Conservation (phyloP, 129 eudicot species). For the carrot (Daucus carota) region DNA sequence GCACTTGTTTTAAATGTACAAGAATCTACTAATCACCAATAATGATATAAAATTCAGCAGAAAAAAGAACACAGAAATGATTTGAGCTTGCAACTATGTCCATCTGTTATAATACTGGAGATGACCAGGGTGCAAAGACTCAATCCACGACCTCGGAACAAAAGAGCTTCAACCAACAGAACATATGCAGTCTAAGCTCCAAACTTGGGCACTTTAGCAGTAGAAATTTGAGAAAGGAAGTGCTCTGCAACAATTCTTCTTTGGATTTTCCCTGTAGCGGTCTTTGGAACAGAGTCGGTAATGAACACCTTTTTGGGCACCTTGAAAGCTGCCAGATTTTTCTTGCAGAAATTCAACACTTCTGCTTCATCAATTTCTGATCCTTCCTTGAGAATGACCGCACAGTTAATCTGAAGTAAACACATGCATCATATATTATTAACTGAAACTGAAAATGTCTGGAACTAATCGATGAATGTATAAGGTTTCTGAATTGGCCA, state of each 20-base stretch:
- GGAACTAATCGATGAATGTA: not conserved
- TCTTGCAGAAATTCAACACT: conserved; percentile 69
- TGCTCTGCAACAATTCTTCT: conserved; percentile 85
- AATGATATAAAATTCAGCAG: not conserved
- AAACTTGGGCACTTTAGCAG: conserved; percentile 89
- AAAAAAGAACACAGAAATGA: not conserved
- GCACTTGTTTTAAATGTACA: not conserved
- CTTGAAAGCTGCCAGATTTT: conserved; percentile 88
- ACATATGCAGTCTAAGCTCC: conserved; percentile 54
- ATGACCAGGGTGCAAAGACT: not conserved
- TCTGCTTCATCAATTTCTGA: conserved; percentile 67
- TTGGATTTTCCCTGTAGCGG: conserved; percentile 89
- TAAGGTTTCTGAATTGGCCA: not conserved
- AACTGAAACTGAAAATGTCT: not conserved
- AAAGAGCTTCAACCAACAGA: not conserved
- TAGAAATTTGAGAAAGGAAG: conserved; percentile 74
- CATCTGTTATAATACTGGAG: not conserved
- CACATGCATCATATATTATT: not conserved
- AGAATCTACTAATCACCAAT: not conserved
- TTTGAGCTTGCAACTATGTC: not conserved
- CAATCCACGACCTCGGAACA: not conserved
- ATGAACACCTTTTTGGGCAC: conserved; percentile 88
- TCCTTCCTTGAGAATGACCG: conserved; percentile 83
- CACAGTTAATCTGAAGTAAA: conserved; percentile 68
- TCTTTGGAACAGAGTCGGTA: conserved; percentile 77